Percentiles rank a stretch among this genome's conserved stretches.
Evolutionary conservation across 2,329 filamentous ascomycete species (phyloP).

Genomic region (Colletotrichum liriopes): DNA sequence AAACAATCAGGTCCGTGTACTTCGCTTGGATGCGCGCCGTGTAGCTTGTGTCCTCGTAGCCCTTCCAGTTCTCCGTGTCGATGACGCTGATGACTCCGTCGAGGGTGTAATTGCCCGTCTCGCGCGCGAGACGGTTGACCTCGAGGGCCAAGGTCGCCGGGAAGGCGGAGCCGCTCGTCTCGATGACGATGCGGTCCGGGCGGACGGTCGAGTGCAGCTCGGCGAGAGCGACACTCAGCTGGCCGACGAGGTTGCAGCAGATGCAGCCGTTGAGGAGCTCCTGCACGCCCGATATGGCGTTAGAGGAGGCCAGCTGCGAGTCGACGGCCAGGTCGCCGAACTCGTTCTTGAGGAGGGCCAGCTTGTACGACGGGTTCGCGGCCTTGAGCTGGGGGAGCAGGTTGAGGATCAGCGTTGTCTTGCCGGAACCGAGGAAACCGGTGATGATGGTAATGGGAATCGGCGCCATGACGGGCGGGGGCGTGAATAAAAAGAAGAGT

Average conservation of each 20-base stretch:
- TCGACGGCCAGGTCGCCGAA: slow-evolving; percentile 96
- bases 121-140: slow-evolving; percentile 83
- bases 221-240: slow-evolving; percentile 84
- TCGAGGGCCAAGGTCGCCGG: slow-evolving; percentile 93
- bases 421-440: slow-evolving; percentile 95
- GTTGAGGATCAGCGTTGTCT: slow-evolving; percentile 96
- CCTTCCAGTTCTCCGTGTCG: slow-evolving; percentile 95
- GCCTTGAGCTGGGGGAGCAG: slow-evolving; percentile 90
- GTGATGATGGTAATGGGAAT: slow-evolving; percentile 96
- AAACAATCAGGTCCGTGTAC: slow-evolving; percentile 91
- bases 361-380: slow-evolving; percentile 81
- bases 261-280: slow-evolving; percentile 98
- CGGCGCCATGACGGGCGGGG: slow-evolving; percentile 66
- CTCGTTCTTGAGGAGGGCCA: slow-evolving; percentile 97
- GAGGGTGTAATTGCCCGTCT: slow-evolving; percentile 79
- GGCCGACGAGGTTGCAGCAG: slow-evolving; percentile 97
- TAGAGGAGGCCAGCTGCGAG: slow-evolving; percentile 87
- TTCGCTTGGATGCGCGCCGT: slow-evolving; percentile 90
- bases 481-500: neutral
- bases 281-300: slow-evolving; percentile 88
- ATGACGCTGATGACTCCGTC: slow-evolving; percentile 93
- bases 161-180: slow-evolving; percentile 91
- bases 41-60: slow-evolving; percentile 91
- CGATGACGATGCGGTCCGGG: slow-evolving; percentile 92
- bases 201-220: slow-evolving; percentile 73